Conservation (phyloP, 805 yeast genomes). For the Ogataea allantospora region DNA sequence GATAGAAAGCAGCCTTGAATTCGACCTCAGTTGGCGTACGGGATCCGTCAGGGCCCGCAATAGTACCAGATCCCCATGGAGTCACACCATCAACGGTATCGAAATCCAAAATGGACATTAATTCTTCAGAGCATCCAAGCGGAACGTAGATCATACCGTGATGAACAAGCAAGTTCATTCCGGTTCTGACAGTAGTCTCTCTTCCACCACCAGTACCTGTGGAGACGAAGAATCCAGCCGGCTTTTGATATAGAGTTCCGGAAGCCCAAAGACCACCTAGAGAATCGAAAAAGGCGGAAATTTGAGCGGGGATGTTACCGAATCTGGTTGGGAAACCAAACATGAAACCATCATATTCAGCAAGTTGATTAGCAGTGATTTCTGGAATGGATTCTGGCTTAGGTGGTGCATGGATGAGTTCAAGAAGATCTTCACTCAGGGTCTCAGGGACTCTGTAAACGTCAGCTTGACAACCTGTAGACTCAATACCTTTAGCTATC, state of each 20-base stretch:
- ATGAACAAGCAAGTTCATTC: slow-evolving; percentile 65
- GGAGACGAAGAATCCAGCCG: slow-evolving; percentile 68
- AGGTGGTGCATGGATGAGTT: slow-evolving; percentile 59
- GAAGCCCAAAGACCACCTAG: slow-evolving; percentile 79
- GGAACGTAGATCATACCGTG: slow-evolving; percentile 83
- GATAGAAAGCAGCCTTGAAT: slow-evolving; percentile 58
- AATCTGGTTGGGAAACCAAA: slow-evolving; percentile 87
- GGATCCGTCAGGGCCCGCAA: slow-evolving; percentile 76
- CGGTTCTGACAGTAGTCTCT: slow-evolving; percentile 65
- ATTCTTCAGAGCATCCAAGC: slow-evolving; percentile 63
- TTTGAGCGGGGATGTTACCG: slow-evolving; percentile 79
- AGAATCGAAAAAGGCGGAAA: slow-evolving; percentile 71
- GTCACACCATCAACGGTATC: slow-evolving; percentile 76
- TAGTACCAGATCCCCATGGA: slow-evolving; percentile 84
- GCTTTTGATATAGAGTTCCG: slow-evolving; percentile 72
- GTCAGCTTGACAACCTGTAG: slow-evolving; percentile 68
- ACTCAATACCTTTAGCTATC: slow-evolving; percentile 63
- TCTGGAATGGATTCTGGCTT: slow-evolving; percentile 58
- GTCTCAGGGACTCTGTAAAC: slow-evolving; percentile 79
- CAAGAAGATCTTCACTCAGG: slow-evolving; percentile 55
- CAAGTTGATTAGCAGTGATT: slow-evolving; percentile 58
- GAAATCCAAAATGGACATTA: slow-evolving; percentile 52
- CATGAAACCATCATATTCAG: slow-evolving; percentile 71
- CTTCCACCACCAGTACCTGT: slow-evolving; percentile 87
- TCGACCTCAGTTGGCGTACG: slow-evolving; percentile 65